phyloP scores from a whole-genome alignment of 2,329 filamentous ascomycete species.

The Aspergillus fumigatus region DNA sequence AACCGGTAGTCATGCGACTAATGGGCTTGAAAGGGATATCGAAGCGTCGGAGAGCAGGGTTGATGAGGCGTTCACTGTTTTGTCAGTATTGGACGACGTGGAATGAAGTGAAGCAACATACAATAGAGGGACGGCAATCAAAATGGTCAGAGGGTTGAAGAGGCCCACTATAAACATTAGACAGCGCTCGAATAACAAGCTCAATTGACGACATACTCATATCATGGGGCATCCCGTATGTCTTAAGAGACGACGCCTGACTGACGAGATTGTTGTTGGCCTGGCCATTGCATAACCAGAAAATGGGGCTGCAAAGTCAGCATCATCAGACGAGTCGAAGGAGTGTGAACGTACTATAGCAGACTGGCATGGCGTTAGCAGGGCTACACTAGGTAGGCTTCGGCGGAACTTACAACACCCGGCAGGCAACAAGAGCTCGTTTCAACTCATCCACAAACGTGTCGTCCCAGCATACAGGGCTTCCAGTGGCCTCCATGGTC shows the following conservation, averaged over 20 bases:
- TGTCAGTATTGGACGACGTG: not conserved
- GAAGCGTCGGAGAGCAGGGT: not conserved
- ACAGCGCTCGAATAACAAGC: not conserved
- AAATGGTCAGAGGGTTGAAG: not conserved
- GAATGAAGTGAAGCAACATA: not conserved
- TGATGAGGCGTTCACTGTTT: not conserved
- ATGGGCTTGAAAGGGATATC: not conserved
- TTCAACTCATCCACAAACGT: not conserved
- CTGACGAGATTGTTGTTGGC: not conserved
- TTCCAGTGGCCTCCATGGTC: not conserved
- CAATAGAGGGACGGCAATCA: not conserved
- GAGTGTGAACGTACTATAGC: not conserved
- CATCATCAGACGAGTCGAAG: not conserved
- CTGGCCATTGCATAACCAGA: not conserved
- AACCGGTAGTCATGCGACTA: not conserved
- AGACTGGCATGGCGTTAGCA: not conserved
- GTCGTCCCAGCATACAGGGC: not conserved
- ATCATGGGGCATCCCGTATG: not conserved
- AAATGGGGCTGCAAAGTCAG: not conserved
- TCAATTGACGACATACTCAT: not conserved
- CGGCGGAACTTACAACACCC: not conserved
- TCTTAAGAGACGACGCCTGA: not conserved
- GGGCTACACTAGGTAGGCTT: not conserved
- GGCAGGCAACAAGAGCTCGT: not conserved
- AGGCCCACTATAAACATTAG: not conserved